Percentiles rank a stretch among this genome's conserved stretches.
phyloP scores from a whole-genome alignment of 768 basidiomycete genomes.

The Asterophora lycoperdoides region DNA sequence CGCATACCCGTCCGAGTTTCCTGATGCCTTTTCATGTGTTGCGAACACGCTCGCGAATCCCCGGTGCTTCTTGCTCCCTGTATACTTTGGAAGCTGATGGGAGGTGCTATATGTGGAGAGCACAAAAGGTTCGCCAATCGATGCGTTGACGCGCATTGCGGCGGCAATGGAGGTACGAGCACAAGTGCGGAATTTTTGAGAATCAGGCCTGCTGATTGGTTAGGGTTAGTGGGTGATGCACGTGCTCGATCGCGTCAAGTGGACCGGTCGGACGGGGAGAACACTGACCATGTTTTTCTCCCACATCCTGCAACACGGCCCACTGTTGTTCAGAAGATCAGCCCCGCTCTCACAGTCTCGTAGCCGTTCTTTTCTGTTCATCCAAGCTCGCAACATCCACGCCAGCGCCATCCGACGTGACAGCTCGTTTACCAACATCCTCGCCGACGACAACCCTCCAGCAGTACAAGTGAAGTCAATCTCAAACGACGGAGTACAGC shows the following conservation, averaged over 20 bases:
- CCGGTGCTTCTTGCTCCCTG: slow-evolving; percentile 16
- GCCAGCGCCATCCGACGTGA: slow-evolving; percentile 13
- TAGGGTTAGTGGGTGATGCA: slow-evolving; percentile 7
- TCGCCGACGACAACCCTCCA: slow-evolving; percentile 64
- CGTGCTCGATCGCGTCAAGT: slow-evolving; percentile 14
- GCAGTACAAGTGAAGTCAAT: slow-evolving; percentile 71
- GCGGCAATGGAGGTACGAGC: slow-evolving; percentile 2
- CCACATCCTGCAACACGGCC: slow-evolving; percentile 7
- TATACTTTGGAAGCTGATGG: slow-evolving; percentile 24
- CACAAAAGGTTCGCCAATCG: slow-evolving; percentile 35
- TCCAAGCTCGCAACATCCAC: slow-evolving; percentile 14
- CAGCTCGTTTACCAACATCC: slow-evolving; percentile 63
- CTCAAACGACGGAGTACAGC: slow-evolving; percentile 56
- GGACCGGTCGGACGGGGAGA: no score
- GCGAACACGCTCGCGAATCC: slow-evolving; percentile 28
- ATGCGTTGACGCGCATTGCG: slow-evolving; percentile 17
- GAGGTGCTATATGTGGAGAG: slow-evolving; percentile 32
- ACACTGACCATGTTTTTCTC: slow-evolving; percentile 13
- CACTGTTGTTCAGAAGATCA: not conserved
- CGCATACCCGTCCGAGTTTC: slow-evolving; percentile 49
- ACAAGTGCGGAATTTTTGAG: slow-evolving; percentile 16
- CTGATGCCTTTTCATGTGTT: slow-evolving; percentile 28
- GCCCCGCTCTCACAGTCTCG: not conserved
- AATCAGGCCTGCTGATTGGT: slow-evolving; percentile 8
- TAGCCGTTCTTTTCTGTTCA: not conserved